Evolutionary conservation across 2,329 filamentous ascomycete genomes (phyloP).

Genomic region (Cladophialophora bantiana): DNA sequence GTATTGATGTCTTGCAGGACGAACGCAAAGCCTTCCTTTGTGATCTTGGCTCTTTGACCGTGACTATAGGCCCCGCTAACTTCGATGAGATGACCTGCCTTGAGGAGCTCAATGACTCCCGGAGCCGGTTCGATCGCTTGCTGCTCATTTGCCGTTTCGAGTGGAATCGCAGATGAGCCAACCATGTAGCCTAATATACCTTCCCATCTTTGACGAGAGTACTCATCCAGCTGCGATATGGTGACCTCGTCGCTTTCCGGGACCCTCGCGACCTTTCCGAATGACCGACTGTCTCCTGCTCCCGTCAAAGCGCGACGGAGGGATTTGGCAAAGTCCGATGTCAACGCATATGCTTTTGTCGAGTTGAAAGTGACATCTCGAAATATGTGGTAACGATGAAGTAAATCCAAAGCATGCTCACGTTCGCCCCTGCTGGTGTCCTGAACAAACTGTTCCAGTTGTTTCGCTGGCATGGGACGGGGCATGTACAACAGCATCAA

Average conservation of each 20-base stretch:
- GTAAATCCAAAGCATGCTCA: slow-evolving; percentile 80
- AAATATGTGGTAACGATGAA: slow-evolving; percentile 87
- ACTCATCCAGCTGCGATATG: slow-evolving; percentile 77
- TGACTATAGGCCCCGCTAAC: slow-evolving; percentile 44
- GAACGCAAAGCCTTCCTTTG: slow-evolving; percentile 92
- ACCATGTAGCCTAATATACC: slow-evolving; percentile 96
- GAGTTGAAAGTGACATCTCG: slow-evolving; percentile 67
- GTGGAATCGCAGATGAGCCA: slow-evolving; percentile 48
- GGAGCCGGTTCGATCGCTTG: slow-evolving; percentile 62
- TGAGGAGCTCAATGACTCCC: slow-evolving; percentile 83
- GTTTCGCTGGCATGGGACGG: slow-evolving; percentile 75
- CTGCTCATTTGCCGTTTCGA: slow-evolving; percentile 29
- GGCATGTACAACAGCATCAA: slow-evolving; percentile 95
- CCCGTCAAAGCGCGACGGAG: slow-evolving; percentile 87
- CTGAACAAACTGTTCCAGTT: slow-evolving; percentile 86
- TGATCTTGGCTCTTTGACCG: slow-evolving; percentile 72
- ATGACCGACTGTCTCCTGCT: slow-evolving; percentile 82
- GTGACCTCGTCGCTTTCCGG: slow-evolving; percentile 69
- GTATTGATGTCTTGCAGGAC: slow-evolving; percentile 93
- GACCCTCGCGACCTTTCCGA: slow-evolving; percentile 80
- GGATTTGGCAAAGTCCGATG: slow-evolving; percentile 81
- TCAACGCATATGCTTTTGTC: slow-evolving; percentile 76
- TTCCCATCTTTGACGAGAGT: slow-evolving; percentile 91
- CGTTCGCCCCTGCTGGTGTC: slow-evolving; percentile 73
- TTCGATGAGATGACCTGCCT: slow-evolving; percentile 81